Percentiles rank a stretch among this genome's conserved stretches.
Conservation (phyloP, 2,329 filamentous ascomycete genomes). For the Colletotrichum viniferum region DNA sequence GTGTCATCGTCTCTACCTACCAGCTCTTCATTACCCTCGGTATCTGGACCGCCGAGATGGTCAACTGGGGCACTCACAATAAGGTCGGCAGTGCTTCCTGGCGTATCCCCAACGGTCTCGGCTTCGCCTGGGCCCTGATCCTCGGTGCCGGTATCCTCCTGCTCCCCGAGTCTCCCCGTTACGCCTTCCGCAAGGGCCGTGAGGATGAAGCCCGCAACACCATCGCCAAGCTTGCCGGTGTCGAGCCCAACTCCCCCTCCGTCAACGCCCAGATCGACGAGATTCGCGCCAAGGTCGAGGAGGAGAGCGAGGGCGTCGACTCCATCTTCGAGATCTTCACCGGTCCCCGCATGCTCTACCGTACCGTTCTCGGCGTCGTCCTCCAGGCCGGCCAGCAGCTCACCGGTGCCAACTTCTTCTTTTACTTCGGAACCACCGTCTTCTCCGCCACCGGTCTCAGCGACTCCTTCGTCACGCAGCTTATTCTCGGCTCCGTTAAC, state of each 20-base stretch:
- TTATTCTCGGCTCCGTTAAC: slow-evolving; percentile 72
- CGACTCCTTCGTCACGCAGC: slow-evolving; percentile 71
- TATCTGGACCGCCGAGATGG: slow-evolving; percentile 63
- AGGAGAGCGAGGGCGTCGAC: slow-evolving; percentile 49
- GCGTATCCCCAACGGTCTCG: slow-evolving; percentile 66
- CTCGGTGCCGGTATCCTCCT: slow-evolving; percentile 55
- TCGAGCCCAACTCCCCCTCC: slow-evolving; percentile 39
- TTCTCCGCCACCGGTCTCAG: slow-evolving; percentile 68
- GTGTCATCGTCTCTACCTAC: slow-evolving; percentile 67
- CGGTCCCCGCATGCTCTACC: slow-evolving; percentile 68
- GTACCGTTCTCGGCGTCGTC: slow-evolving; percentile 64
- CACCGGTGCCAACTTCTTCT: slow-evolving; percentile 72
- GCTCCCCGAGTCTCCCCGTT: slow-evolving; percentile 61
- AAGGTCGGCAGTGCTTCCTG: slow-evolving; percentile 56
- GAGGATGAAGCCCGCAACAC: slow-evolving; percentile 51
- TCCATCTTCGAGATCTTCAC: slow-evolving; percentile 68
- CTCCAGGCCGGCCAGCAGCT: slow-evolving; percentile 72
- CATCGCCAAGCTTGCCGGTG: slow-evolving; percentile 51
- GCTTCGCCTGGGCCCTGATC: slow-evolving; percentile 58
- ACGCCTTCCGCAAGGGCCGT: slow-evolving; percentile 50
- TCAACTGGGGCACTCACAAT: slow-evolving; percentile 65
- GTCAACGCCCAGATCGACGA: slow-evolving; percentile 55
- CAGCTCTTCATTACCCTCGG: slow-evolving; percentile 74
- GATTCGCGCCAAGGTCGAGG: slow-evolving; percentile 54
- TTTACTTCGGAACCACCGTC: slow-evolving; percentile 70